Conservation (phyloP, 805 yeast genomes). For the Metschnikowia continentalis region DNA sequence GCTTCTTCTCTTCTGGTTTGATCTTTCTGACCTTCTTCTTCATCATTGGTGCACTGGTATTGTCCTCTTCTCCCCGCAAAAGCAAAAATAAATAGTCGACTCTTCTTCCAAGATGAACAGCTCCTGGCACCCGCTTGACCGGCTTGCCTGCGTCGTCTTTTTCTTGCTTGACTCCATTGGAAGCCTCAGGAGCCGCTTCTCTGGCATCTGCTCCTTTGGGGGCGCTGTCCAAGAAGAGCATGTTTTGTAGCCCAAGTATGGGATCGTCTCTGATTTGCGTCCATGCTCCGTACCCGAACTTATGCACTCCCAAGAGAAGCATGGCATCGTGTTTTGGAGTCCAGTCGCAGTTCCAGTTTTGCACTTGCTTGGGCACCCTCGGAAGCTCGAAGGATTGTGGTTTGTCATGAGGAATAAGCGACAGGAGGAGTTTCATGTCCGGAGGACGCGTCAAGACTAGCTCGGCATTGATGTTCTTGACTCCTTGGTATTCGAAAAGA, state of each 20-base stretch:
- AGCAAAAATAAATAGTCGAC: slow-evolving; percentile 79
- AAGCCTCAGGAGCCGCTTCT: slow-evolving; percentile 10
- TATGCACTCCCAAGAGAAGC: slow-evolving; percentile 79
- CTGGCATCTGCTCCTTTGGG: slow-evolving; percentile 11
- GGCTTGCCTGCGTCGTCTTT: slow-evolving; percentile 23
- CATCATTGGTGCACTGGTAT: slow-evolving; percentile 9
- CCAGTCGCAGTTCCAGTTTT: slow-evolving; percentile 93
- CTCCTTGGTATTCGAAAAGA: slow-evolving; percentile 81
- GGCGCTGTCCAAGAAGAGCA: slow-evolving; percentile 58
- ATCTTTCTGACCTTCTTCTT: slow-evolving; percentile 19
- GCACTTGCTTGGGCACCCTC: slow-evolving; percentile 69
- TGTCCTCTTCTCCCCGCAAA: slow-evolving; percentile 54
- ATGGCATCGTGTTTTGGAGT: slow-evolving; percentile 75
- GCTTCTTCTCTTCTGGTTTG: slow-evolving; percentile 16
- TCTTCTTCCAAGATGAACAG: slow-evolving; percentile 89
- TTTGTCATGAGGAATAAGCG: slow-evolving; percentile 49
- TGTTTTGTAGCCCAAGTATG: slow-evolving; percentile 76
- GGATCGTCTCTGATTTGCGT: slow-evolving; percentile 93
- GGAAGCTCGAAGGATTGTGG: slow-evolving; percentile 59
- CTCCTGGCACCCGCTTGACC: slow-evolving; percentile 78
- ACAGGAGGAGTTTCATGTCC: slow-evolving; percentile 69
- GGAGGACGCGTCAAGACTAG: slow-evolving; percentile 74
- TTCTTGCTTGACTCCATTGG: slow-evolving; percentile 10
- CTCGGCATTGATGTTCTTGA: slow-evolving; percentile 88
- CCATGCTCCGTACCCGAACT: slow-evolving; percentile 98